Percentiles rank a stretch among this genome's conserved stretches.
phyloP scores from a whole-genome alignment of 192 early-diverging fungal genomes.

The Umbelopsis vinacea region DNA sequence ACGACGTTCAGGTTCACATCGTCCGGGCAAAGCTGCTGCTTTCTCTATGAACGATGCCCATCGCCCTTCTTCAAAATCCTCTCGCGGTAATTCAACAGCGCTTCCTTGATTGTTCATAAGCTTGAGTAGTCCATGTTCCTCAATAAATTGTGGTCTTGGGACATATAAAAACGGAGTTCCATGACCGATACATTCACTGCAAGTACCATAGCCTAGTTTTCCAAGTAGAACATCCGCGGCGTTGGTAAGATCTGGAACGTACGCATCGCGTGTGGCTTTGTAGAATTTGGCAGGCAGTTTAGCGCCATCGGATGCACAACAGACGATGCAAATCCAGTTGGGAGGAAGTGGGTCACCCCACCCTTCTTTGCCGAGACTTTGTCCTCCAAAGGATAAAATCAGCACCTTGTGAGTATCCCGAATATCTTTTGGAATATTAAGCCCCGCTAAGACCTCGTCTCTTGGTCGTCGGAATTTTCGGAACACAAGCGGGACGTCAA shows the following conservation, averaged over 20 bases:
- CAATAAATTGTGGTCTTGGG: slow-evolving; percentile 63
- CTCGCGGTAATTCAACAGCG: slow-evolving; percentile 55
- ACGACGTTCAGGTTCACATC: slow-evolving; percentile 29
- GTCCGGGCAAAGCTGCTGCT: slow-evolving; percentile 38
- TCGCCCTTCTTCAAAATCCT: slow-evolving; percentile 58
- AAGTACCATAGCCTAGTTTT: slow-evolving; percentile 69
- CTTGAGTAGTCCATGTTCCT: slow-evolving; percentile 57
- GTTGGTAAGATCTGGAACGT: slow-evolving; percentile 64
- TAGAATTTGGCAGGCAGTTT: slow-evolving; percentile 55
- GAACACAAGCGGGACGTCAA: slow-evolving; percentile 64
- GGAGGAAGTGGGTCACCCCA: slow-evolving; percentile 56
- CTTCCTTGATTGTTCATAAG: slow-evolving; percentile 62
- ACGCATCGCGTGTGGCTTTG: slow-evolving; percentile 55
- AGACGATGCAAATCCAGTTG: slow-evolving; percentile 64
- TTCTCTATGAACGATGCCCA: slow-evolving; percentile 55
- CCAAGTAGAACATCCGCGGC: slow-evolving; percentile 65
- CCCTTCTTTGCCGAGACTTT: slow-evolving; percentile 48
- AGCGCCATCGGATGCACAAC: slow-evolving; percentile 51
- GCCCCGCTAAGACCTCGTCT: slow-evolving; percentile 45
- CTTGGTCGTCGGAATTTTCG: slow-evolving; percentile 49
- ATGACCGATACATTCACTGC: slow-evolving; percentile 66
- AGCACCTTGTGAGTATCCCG: slow-evolving; percentile 54
- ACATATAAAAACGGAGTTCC: slow-evolving; percentile 61
- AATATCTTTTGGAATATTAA: slow-evolving; percentile 50
- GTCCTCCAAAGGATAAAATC: slow-evolving; percentile 58